phyloP scores from a whole-genome alignment of 2,329 filamentous ascomycete genomes.

The Exophiala xenobiotica region DNA sequence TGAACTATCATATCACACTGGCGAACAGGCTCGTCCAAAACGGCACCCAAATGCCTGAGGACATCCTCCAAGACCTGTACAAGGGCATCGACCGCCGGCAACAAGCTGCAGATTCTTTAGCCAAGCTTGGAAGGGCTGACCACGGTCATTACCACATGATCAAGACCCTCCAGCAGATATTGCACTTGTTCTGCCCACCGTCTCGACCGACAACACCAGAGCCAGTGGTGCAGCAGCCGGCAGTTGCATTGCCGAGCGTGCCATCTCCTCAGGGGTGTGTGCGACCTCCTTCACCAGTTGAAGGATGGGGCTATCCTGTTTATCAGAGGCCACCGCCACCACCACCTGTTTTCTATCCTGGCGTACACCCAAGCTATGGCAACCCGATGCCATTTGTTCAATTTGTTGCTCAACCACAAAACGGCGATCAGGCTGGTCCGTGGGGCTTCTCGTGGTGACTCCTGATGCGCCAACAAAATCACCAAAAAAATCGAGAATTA shows the following conservation, averaged over 20 bases:
- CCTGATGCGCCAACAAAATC: too few species aligned
- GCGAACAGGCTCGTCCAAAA: conserved; percentile 5
- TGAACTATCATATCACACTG: conserved; percentile 10
- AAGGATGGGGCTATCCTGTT: not conserved
- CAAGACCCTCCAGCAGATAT: conserved; percentile 7
- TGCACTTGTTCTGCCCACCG: conserved; percentile 1
- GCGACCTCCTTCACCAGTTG: not conserved
- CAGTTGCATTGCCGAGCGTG: not conserved
- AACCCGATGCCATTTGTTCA: not conserved
- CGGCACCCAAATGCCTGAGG: conserved; percentile 11
- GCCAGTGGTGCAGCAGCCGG: not conserved
- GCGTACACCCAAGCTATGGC: not conserved
- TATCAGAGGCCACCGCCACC: not conserved
- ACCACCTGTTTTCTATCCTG: not conserved
- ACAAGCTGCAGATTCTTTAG: conserved; percentile 1
- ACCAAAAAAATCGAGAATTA: not conserved
- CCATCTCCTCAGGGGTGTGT: not conserved
- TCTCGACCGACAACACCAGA: not conserved
- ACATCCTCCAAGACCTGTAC: conserved; percentile 14
- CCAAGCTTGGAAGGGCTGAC: conserved; percentile 2
- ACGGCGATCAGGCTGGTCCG: too few species aligned
- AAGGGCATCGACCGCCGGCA: conserved; percentile 9
- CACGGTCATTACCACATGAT: conserved; percentile 11
- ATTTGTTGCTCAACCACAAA: too few species aligned
- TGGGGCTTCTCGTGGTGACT: too few species aligned